Base-by-base conservation (phyloP, 257 asterid genomes). In the Solanum gracilifrons region DNA sequence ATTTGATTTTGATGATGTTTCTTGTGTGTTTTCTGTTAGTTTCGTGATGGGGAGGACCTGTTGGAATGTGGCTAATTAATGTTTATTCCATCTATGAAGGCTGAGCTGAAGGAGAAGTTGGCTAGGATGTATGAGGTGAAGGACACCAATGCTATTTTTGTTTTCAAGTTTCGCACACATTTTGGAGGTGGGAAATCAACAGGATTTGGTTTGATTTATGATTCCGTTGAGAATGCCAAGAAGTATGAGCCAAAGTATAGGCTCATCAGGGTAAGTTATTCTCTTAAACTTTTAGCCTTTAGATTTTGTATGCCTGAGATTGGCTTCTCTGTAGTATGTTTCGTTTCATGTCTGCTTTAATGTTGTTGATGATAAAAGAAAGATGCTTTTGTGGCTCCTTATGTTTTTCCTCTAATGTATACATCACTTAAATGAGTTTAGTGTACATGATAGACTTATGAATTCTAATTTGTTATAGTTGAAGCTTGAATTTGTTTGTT, bases 111-210 rank as follows among this genome's bases (percentile, higher is more conserved):
- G 88, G 88, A 86, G 36, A 87, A 79, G 80, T 60, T 87, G 86
- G 13, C 88, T 33, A 79, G 88, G 76, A 87, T 87, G 86, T 87
- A 87, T 41, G 88, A 87, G 15, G 88, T 87, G 73, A 87, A 87
- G 35, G 88, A 87, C 86, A 13, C 58, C 2, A 86, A 86, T 86
- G 84, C 88, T 58, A 87, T 87, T 36, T 87, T 87, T 87, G 86
- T 87, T 76, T 87, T 87, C 74, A 87, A 87, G 87, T 87, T 87
- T 36, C 86, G 87, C 21, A 87, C 89, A 20, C 89, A 82, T 46
- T 87, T 87, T 82, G 89, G 87, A 27, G 89, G 87, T 37, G 88
- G 88, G 36, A 87, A 87, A 79, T 87, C 88, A 79, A 87, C 88
- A n/a, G 88, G 88, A 76, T 87, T 87, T 68, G 89, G 87, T 82